Base-by-base conservation (phyloP, 352 stramenopile species). In the Phytophthora lateralis region DNA sequence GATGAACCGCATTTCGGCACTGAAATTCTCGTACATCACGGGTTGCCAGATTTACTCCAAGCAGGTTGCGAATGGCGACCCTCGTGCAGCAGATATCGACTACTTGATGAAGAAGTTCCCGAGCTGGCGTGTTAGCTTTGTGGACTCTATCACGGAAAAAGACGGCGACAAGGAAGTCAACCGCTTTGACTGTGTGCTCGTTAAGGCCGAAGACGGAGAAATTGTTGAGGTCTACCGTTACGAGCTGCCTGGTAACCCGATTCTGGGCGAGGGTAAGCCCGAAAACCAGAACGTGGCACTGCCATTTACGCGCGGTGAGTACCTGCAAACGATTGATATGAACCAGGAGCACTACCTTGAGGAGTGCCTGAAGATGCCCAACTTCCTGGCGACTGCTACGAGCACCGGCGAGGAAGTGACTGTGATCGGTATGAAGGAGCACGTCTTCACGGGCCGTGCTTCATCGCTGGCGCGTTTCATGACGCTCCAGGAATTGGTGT, bases 261-360 rank as follows among this genome's bases (percentile, higher is more conserved):
- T 96, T 38, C 62, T 96, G 32, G 88, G 88, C 46, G 86, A 96
- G 55, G 88, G 86, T 44, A 96, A 96, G 32, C 86, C 86, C 0
- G 86, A 95, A 50, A 96, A 96, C 63, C 88, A 96, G 60, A 96
- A 96, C 52, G 82, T 95, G 18, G 88, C 88, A 11, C 64, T 96
- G 11, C 80, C 84, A 4, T 96, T 96, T 53, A 95, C 88, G 7
- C 76, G 86, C 21, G 88, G 88, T 21, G 88, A 96, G 58, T 95
- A 91, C 56, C 42, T 96, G 24, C 88, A 96, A 59, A 95, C 86
- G 7, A 96, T 96, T 51, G 88, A 96, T 74, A 95, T 95, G 88
- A 96, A 96, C 64, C 88, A 96, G 61, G 88, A 96, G 43, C 85
- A 95, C 49, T 95, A 95, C 66, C 85, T 95, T 29, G 88, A 96